phyloP scores from a whole-genome alignment of 192 early-diverging fungal genomes.

The Phlyctochytrium planicorne region DNA sequence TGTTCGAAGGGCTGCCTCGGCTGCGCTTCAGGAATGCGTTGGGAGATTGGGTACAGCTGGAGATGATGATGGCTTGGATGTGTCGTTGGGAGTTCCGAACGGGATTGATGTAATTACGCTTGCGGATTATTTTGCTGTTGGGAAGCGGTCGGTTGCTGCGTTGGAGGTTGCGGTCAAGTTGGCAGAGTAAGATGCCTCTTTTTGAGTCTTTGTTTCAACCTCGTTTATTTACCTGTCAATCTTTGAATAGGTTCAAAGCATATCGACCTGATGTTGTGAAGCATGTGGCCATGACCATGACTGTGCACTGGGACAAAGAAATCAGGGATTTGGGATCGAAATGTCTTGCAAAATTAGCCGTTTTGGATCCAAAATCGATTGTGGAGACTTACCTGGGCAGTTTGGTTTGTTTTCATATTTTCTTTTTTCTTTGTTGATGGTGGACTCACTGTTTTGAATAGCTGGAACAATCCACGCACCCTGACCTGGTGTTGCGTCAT shows the following conservation, averaged over 20 bases:
- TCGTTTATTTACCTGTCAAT: neutral
- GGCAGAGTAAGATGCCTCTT: constrained; percentile 54
- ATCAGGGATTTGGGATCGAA: constrained; percentile 78
- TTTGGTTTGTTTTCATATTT: constrained; percentile 11
- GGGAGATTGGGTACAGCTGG: constrained; percentile 59
- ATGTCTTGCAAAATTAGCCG: constrained; percentile 63
- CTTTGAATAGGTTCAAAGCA: constrained; percentile 59
- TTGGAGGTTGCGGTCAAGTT: constrained; percentile 69
- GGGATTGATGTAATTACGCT: constrained; percentile 89
- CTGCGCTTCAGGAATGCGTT: constrained; percentile 98
- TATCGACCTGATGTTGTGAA: constrained; percentile 73
- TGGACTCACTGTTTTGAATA: too few species aligned
- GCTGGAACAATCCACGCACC: too few species aligned
- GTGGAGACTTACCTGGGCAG: constrained; percentile 14
- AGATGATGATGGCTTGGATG: constrained; percentile 54
- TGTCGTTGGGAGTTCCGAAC: constrained; percentile 61
- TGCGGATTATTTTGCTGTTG: constrained; percentile 91
- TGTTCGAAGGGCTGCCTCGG: constrained; percentile 87
- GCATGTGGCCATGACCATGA: constrained; percentile 65
- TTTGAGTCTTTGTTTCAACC: neutral
- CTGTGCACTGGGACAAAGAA: constrained; percentile 84
- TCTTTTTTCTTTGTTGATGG: too few species aligned
- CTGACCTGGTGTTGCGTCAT: constrained; percentile 56
- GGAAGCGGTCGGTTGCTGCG: constrained; percentile 77
- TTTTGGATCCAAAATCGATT: constrained; percentile 30